Evolutionary conservation across 1,284 basidiomycete species (phyloP), one percentile per base, ranked within the genome.

Genomic region (Boletus smithii): DNA sequence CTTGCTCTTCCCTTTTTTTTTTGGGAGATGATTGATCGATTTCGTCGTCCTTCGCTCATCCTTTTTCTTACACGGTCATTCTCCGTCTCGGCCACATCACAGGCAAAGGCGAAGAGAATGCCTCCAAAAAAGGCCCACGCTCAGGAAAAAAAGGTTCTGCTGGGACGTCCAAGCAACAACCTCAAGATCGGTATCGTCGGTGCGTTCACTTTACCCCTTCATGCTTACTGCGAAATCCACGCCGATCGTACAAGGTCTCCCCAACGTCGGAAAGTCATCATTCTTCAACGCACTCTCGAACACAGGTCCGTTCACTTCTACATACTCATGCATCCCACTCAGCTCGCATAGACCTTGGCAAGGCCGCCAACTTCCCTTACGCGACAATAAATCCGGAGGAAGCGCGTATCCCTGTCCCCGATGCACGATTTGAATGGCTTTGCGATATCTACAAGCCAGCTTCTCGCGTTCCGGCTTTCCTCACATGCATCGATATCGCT

Each of bases 401-500:
- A 75, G 93, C 97, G 32, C 91, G 95, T 62, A 93, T 99, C 52
- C 91, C 93, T 31, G 94, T 99, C n/a, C 97, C 97, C 8, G 97
- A 99, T 66, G 67, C 79, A 18, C 88, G 97, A 47, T 98, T 99
- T 63, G 87, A 93, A 51, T 99, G 95, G 95, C 83, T 99, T 26
- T 88, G 81, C 65, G 81, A 91, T 20, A 67, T 81, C 17, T 99
- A 98, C 79, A 97, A 98, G 70, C 95, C 97, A 16, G 80, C 75
- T 24, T 86, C 84, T 18, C 83, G 86, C 58, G 80, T 99, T 33
- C 95, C 97, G 8, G 95, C 97, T 10, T 94, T 95, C 73, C 77
- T 99, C 53, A 99, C 97, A 18, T 97, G 92, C 69, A 97, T 99
- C 69, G 97, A 99, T 73, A 99, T 99, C 64, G 97, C 97, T 57